Conservation (phyloP, 2,329 filamentous ascomycete genomes). For the Colletotrichum graminicola region DNA sequence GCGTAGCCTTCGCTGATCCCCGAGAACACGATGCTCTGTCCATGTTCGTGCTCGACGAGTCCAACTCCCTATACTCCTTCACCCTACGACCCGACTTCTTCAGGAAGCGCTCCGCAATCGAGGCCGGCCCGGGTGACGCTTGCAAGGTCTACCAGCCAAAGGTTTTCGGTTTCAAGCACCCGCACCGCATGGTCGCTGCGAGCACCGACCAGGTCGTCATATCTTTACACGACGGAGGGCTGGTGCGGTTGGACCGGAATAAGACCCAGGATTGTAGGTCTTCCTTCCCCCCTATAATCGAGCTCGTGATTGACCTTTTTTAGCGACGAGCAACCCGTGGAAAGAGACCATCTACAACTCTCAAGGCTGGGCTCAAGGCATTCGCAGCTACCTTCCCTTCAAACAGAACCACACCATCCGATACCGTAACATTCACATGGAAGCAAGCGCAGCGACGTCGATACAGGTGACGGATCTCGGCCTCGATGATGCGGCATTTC, state of each 20-base stretch:
- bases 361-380: conserved; percentile 76
- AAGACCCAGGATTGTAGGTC: conserved; percentile 60
- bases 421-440: conserved; percentile 74
- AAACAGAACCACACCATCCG: conserved; percentile 73
- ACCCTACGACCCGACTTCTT: conserved; percentile 88
- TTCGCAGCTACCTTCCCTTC: conserved; percentile 76
- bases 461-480: conserved; percentile 67
- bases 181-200: conserved; percentile 84
- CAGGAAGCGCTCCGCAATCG: conserved; percentile 74
- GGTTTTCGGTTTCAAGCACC: conserved; percentile 81
- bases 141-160: conserved; percentile 81
- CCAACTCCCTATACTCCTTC: conserved; percentile 86
- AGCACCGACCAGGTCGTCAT: conserved; percentile 81
- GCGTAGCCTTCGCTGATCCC: conserved; percentile 85
- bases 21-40: conserved; percentile 82
- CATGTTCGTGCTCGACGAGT: conserved; percentile 82
- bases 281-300: conserved; percentile 2
- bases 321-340: conserved; percentile 63
- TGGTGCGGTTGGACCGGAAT: conserved; percentile 77
- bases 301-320: conserved; percentile 42
- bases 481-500: conserved; percentile 63
- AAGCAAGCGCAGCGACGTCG: conserved; percentile 76
- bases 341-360: conserved; percentile 80
- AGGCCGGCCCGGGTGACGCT: conserved; percentile 80
- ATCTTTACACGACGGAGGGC: conserved; percentile 82